Conservation (phyloP, 495 filamentous ascomycete species). For the Trichoderma parareesei region DNA sequence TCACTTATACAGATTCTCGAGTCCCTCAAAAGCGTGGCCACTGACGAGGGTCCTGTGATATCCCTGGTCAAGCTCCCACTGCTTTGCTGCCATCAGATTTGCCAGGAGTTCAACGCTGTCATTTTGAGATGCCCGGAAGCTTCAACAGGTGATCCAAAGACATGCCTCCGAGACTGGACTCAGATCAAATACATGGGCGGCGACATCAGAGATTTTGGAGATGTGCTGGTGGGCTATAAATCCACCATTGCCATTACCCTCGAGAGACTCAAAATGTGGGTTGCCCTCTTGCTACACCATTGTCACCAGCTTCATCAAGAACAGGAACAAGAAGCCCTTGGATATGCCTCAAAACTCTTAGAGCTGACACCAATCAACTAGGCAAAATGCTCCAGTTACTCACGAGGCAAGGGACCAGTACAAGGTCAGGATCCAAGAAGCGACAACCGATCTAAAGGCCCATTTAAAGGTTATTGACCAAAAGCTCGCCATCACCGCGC, state of each 20-base stretch:
- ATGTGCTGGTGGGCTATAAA: slow-evolving; percentile 18
- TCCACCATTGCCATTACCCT: slow-evolving; percentile 16
- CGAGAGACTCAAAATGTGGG: slow-evolving; percentile 16
- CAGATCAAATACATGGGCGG: slow-evolving; percentile 18
- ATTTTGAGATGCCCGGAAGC: too few relatives aligned
- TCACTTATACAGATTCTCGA: not conserved
- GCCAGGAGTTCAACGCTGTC: slow-evolving; percentile 15
- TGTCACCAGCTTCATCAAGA: too few relatives aligned
- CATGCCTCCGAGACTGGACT: slow-evolving; percentile 19
- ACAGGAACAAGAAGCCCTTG: too few relatives aligned
- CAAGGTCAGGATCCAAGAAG: slow-evolving; percentile 28
- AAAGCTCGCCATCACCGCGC: slow-evolving; percentile 21
- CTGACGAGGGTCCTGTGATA: slow-evolving; percentile 3
- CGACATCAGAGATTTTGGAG: slow-evolving; percentile 15
- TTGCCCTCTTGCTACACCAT: too few relatives aligned
- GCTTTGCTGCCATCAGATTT: slow-evolving; percentile 15
- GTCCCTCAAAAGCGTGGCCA: not conserved
- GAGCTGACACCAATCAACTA: slow-evolving; percentile 9
- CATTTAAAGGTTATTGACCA: slow-evolving; percentile 30
- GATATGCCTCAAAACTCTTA: too few relatives aligned
- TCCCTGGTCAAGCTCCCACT: slow-evolving; percentile 15
- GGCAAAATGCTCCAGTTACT: slow-evolving; percentile 24
- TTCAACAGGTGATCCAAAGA: too few relatives aligned
- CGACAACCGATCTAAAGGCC: slow-evolving; percentile 32
- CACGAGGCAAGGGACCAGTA: slow-evolving; percentile 26